Base-by-base conservation (phyloP, 331 rosid species). In the Arachis monticola region DNA sequence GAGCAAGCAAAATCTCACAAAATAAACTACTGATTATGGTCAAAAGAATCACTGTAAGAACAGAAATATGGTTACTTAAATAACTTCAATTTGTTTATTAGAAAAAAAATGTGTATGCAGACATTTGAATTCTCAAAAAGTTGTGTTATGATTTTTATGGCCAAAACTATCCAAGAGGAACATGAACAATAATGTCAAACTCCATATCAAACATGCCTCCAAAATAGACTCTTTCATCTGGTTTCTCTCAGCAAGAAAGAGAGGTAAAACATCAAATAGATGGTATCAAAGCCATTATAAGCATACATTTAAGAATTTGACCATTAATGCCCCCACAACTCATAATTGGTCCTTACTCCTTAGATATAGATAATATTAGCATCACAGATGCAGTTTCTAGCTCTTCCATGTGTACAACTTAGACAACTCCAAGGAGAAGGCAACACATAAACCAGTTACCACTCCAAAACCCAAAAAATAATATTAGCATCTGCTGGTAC, bases 141-240 rank as follows among this genome's bases (percentile, higher is more conserved):
- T 59, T 59, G 64, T 31, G 27, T 2, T 31, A 30, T 31, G 11
- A 59, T 56, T 55, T 7, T 17, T 30, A 56, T 14, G 2, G 61
- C 8, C 35, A 6, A 1, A 56, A 56, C 61, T 56, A 59, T 8
- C 38, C 38, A 9, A 31, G 1, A 5, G 5, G 38, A 58, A 58
- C 27, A 8, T 3, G 27, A 8, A 59, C 64, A 59, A 12, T 30
- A 59, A 3, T 8, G n/a, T 59, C 64, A 59, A 55, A 59, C 42
- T 63, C 42, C 35, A 38, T 61, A 11, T 17, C 47, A 61, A 3
- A 32, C 67, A 61, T 61, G 67, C 67, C 42, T 61, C 46, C 42
- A 40, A 35, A 7, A 50, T 2, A 61, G 12, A 32, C 35, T 35
- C 12, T 46, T 38, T 35, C 17, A 4, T 32, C 69, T 42, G 9